Conservation (phyloP, 306 rosid species). For the Sicyos baderoa region DNA sequence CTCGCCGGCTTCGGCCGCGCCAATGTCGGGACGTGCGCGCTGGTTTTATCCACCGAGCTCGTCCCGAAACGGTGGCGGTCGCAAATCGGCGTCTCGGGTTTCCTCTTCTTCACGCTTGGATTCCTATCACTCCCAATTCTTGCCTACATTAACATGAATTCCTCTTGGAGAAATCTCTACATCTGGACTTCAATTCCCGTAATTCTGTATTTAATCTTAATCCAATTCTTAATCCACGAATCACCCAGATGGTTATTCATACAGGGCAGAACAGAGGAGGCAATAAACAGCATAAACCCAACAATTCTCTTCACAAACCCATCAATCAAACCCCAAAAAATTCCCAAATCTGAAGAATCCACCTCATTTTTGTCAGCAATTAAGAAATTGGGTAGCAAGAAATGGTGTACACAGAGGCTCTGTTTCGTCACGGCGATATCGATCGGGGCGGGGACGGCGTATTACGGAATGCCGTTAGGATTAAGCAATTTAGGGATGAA, state of each 20-base stretch:
- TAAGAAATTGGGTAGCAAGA: conserved; percentile 24
- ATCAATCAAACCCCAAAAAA: too few relatives aligned
- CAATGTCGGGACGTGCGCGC: conserved; percentile 42
- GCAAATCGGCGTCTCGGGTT: conserved; percentile 36
- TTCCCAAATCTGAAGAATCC: too few relatives aligned
- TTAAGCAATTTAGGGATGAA: conserved; percentile 39
- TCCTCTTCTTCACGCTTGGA: conserved; percentile 48
- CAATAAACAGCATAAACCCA: conserved; percentile 7
- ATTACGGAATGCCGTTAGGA: conserved; percentile 61
- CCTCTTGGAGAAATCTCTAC: conserved; percentile 48
- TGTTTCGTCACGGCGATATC: conserved; percentile 24
- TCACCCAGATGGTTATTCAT: conserved; percentile 65
- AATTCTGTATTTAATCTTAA: conserved; percentile 26
- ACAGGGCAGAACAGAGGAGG: conserved; percentile 45
- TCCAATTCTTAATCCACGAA: conserved; percentile 33
- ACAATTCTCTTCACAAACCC: too few relatives aligned
- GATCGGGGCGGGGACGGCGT: conserved; percentile 45
- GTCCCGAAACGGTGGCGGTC: conserved; percentile 45
- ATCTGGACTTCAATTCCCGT: conserved; percentile 47
- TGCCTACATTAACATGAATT: conserved; percentile 26
- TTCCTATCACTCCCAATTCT: conserved; percentile 46
- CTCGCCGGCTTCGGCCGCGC: conserved; percentile 40
- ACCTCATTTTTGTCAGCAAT: conserved; percentile 27
- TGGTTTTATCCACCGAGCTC: conserved; percentile 50
- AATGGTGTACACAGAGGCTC: conserved; percentile 43